phyloP scores from a whole-genome alignment of 2,329 filamentous ascomycete species.

The Leptographium lundbergii region DNA sequence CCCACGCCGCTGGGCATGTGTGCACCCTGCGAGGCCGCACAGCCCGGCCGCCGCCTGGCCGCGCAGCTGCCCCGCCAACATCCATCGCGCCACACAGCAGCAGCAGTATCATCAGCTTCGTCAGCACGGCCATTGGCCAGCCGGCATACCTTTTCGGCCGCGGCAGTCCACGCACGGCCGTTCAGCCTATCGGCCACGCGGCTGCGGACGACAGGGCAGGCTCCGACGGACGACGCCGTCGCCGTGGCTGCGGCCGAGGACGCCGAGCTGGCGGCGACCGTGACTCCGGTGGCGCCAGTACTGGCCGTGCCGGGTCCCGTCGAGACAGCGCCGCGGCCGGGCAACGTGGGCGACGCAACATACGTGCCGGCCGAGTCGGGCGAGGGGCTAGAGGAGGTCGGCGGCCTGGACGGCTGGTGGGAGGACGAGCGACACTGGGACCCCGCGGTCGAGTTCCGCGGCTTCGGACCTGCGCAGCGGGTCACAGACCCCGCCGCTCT shows the following conservation, averaged over 20 bases:
- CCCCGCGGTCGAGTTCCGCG: slow-evolving; percentile 27
- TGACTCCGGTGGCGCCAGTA: no score
- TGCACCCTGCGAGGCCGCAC: neutral
- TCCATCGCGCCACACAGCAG: neutral
- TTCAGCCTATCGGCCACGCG: neutral
- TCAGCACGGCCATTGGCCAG: neutral
- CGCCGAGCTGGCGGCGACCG: neutral
- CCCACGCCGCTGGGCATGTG: slow-evolving; percentile 10
- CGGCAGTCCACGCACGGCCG: neutral
- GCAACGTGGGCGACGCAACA: slow-evolving; percentile 19
- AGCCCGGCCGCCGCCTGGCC: neutral
- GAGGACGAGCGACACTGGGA: slow-evolving; percentile 39
- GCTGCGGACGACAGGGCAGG: neutral
- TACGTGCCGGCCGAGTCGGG: slow-evolving; percentile 36
- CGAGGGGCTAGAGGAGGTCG: slow-evolving; percentile 33
- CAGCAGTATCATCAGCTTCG: neutral
- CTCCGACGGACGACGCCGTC: no score
- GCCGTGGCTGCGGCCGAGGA: slow-evolving; percentile 3
- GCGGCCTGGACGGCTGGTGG: slow-evolving; percentile 39
- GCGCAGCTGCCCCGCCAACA: neutral
- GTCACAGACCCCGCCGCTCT: slow-evolving; percentile 31
- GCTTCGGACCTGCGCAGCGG: slow-evolving; percentile 28
- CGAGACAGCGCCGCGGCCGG: slow-evolving; percentile 16
- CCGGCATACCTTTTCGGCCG: neutral
- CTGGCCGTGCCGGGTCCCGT: slow-evolving; percentile 14